Evolutionary conservation across 495 filamentous ascomycete species (phyloP).

Genomic region (Penicillium angulare): DNA sequence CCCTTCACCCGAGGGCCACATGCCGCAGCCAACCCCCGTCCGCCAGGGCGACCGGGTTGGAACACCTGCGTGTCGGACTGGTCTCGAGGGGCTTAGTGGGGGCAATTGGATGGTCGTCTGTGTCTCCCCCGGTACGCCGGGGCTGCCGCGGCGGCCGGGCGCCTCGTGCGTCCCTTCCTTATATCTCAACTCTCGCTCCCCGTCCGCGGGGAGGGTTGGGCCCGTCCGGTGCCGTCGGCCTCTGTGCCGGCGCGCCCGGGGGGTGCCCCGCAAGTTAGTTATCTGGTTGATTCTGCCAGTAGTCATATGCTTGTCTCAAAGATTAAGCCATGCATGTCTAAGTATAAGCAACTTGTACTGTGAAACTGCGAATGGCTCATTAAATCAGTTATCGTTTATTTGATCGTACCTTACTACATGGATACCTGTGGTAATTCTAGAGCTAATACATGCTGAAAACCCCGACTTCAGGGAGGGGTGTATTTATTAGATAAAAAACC

Average conservation of each 20-base stretch:
- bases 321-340: slow-evolving; percentile 73
- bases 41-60: neutral
- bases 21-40: slow-evolving; percentile 23
- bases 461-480: slow-evolving; percentile 60
- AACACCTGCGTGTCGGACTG: slow-evolving; percentile 33
- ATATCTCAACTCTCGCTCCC: slow-evolving; percentile 13
- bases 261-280: slow-evolving; percentile 30
- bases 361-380: slow-evolving; percentile 72
- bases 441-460: slow-evolving; percentile 72
- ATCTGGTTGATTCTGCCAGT: slow-evolving; percentile 71
- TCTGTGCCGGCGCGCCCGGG: slow-evolving; percentile 2
- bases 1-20: slow-evolving; percentile 40
- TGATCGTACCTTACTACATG: slow-evolving; percentile 70
- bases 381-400: slow-evolving; percentile 74
- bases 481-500: slow-evolving; percentile 73
- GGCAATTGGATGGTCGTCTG: slow-evolving; percentile 44
- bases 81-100: slow-evolving; percentile 45
- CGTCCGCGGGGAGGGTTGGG: slow-evolving; percentile 13
- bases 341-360: slow-evolving; percentile 67
- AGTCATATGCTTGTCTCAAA: slow-evolving; percentile 74
- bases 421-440: slow-evolving; percentile 74
- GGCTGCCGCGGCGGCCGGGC: slow-evolving; percentile 13
- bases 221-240: neutral
- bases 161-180: slow-evolving; percentile 14
- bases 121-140: slow-evolving; percentile 16